Evolutionary conservation across 345 rosid species (phyloP), one percentile per base, ranked within the genome.

Genomic region (Moringa oleifera): DNA sequence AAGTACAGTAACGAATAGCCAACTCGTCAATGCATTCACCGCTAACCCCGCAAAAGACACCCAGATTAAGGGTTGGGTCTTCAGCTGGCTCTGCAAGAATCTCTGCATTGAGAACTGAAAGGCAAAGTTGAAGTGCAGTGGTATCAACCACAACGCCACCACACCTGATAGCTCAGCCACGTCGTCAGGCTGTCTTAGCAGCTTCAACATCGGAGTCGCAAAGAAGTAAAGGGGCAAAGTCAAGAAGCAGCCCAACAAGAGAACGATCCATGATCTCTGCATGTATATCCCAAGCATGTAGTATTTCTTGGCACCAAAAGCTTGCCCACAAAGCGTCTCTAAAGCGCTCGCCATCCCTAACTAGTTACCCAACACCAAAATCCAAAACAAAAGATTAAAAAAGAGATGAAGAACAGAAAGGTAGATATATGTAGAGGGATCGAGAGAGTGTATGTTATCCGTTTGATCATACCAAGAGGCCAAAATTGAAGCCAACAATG

Each of bases 341-440:
- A 87, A 68, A 24, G 94, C 90, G 56, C 90, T 85, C 31, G 95
- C 95, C 95, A 85, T 87, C 7, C 85, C 95, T 31, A 85, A 71
- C 95, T 87, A 49, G 18, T 63, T 11, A 33, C 25, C 0, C 0
- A 11, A 36, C 6, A 37, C 6, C 3, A 5, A 9, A n/a, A n/a
- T n/a, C n/a, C n/a, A n/a, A n/a, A n/a, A n/a, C n/a, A n/a, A n/a
- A n/a, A n/a, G n/a, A n/a, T n/a, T n/a, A n/a, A n/a, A n/a, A n/a
- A n/a, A n/a, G n/a, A n/a, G n/a, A n/a, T n/a, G n/a, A n/a, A n/a
- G n/a, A n/a, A n/a, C n/a, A n/a, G n/a, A n/a, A n/a, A n/a, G n/a
- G n/a, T n/a, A n/a, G n/a, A n/a, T n/a, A n/a, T n/a, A n/a, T n/a
- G n/a, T n/a, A n/a, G n/a, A n/a, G n/a, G n/a, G n/a, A n/a, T n/a